Conservation (phyloP, 306 rosid species). For the Ammopiptanthus mongolicus region DNA sequence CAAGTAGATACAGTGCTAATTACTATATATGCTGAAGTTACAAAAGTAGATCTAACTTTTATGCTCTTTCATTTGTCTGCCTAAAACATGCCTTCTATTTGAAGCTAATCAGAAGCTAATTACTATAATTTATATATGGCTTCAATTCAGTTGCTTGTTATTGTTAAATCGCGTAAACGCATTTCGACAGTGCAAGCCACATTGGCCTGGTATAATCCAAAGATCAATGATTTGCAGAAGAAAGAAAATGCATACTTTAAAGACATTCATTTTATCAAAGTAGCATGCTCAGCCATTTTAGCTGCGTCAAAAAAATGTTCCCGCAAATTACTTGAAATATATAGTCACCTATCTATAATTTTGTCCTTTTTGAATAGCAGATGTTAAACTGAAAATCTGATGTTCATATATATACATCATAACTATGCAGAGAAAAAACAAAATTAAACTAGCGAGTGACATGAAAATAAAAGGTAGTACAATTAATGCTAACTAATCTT, state of each 20-base stretch:
- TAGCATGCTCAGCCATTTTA: too few species aligned
- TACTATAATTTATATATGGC: neutral
- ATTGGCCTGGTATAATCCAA: neutral
- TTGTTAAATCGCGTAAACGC: neutral
- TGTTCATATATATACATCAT: too few species aligned
- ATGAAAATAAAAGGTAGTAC: too few species aligned
- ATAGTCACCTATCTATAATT: neutral
- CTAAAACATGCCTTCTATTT: neutral
- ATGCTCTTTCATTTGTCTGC: neutral
- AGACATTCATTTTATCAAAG: too few species aligned
- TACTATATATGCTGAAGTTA: neutral
- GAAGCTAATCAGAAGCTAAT: neutral
- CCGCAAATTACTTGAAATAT: neutral
- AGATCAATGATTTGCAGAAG: slow-evolving; percentile 13
- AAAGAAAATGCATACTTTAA: too few species aligned
- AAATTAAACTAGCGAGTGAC: too few species aligned
- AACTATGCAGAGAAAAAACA: too few species aligned
- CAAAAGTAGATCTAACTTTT: neutral
- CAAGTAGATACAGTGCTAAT: neutral
- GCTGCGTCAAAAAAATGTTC: neutral
- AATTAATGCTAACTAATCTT: too few species aligned
- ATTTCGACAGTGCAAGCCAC: neutral
- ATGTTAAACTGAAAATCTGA: too few species aligned
- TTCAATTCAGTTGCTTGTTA: neutral
- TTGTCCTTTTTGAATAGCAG: neutral